These are phyloP conservation scores for Pseudohalonectria lignicola DNA, from an alignment of 2,329 filamentous ascomycete species.

Conservation along the genomic window DNA sequence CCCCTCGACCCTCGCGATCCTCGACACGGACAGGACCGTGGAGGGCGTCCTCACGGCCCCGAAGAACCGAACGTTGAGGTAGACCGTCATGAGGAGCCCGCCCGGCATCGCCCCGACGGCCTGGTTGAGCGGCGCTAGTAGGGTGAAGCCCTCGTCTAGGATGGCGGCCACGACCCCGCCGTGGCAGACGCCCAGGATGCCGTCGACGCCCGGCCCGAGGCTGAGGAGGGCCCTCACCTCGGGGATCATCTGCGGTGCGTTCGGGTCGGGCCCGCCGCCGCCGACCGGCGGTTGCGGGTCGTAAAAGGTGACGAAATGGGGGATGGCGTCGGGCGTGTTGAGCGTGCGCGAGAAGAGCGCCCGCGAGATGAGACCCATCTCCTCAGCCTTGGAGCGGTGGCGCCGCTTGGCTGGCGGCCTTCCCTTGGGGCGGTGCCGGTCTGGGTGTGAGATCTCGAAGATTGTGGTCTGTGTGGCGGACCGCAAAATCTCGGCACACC, in stretches of 20 bases:
- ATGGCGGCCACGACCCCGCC: constrained; percentile 46
- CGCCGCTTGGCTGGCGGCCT: too few relatives aligned
- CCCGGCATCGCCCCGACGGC: constrained; percentile 7
- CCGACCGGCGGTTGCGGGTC: neutral
- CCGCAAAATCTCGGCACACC: constrained; percentile 28
- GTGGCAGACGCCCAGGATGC: constrained; percentile 39
- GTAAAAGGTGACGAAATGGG: constrained; percentile 30
- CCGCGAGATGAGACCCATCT: too few relatives aligned
- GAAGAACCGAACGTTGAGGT: constrained; percentile 43
- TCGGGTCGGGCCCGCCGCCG: neutral
- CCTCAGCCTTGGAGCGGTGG: too few relatives aligned
- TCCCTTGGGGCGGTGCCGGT: constrained; percentile 3
- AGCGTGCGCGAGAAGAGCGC: constrained; percentile 40
- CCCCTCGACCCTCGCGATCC: constrained; percentile 27
- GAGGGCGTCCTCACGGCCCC: constrained; percentile 38
- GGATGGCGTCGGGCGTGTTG: constrained; percentile 35
- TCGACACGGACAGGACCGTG: constrained; percentile 32
- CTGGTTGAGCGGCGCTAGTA: constrained; percentile 31
- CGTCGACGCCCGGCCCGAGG: constrained; percentile 41
- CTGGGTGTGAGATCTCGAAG: neutral
- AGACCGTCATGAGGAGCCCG: constrained; percentile 31
- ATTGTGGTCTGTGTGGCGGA: constrained; percentile 27
- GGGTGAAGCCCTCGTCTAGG: constrained; percentile 46
- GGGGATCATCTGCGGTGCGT: constrained; percentile 8
- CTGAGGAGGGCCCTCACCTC: constrained; percentile 21